phyloP scores from a whole-genome alignment of 2,329 filamentous ascomycete genomes.

The Ophiostoma sp. region DNA sequence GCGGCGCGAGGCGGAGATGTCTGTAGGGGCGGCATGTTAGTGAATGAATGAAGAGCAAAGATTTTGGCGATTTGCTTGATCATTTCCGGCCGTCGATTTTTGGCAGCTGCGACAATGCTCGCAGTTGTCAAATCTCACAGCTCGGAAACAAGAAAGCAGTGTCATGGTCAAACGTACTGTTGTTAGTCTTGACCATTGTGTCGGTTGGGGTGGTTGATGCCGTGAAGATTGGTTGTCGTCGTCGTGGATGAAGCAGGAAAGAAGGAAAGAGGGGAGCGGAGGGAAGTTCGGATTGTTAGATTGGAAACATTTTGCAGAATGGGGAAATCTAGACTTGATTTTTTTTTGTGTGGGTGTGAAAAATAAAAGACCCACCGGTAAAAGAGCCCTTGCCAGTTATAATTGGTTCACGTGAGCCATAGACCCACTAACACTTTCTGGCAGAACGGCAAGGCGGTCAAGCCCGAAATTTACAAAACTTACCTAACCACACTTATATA shows the following conservation, averaged over 20 bases:
- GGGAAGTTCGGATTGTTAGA: not conserved
- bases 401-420: not conserved
- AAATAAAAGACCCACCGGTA: constrained; percentile 18
- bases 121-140: not conserved
- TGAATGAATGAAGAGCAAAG: not conserved
- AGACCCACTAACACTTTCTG: not conserved
- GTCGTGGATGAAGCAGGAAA: constrained; percentile 19
- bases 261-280: constrained; percentile 14
- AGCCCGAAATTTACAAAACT: not conserved
- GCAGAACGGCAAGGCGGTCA: not conserved
- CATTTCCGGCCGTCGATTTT: constrained; percentile 20
- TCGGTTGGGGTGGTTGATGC: constrained; percentile 17
- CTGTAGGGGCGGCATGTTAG: constrained; percentile 36
- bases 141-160: not conserved
- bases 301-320: constrained; percentile 21
- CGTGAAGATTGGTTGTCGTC: constrained; percentile 20
- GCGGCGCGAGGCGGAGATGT: constrained; percentile 76
- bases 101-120: constrained; percentile 20
- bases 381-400: constrained; percentile 16
- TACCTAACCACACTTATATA: not conserved
- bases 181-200: constrained; percentile 28
- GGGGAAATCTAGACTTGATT: constrained; percentile 13
- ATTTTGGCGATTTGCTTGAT: not conserved
- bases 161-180: constrained; percentile 25
- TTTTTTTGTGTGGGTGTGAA: constrained; percentile 19